Base-by-base conservation (phyloP, 2,329 filamentous ascomycete species). In the Exophiala phaeomuriformis region DNA sequence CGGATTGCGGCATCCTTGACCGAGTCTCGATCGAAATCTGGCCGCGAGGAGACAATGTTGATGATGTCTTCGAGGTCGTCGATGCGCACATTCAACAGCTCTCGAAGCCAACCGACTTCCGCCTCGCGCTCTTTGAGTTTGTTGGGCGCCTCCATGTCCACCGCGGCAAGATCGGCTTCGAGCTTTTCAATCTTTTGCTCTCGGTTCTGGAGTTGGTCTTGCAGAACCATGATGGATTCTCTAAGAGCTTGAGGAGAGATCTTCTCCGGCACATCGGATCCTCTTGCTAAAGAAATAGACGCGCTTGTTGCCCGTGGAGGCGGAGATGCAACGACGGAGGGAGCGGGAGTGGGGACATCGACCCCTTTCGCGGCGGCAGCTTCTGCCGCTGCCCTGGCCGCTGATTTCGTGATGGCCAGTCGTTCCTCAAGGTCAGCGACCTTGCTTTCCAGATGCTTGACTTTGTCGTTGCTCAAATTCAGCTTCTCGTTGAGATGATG, bases 1-100 rank as follows among this genome's bases (percentile, higher is more conserved):
- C 93, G 85, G 63, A 97, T 97, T 35, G 89, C 88, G 4, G 90
- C 90, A 67, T 97, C 90, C 64, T 87, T 88, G 59, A 96, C 86
- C 4, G 81, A 79, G 58, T 89, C 82, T 53, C 82, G 81, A 68
- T 97, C 85, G 67, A 88, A 93, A 29, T 78, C 75, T 3, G 90
- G 84, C 58, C 83, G 78, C 2, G 85, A 84, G 30, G 97, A 19
- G 19, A 19, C 77, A 4, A 86, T 84, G 47, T 79, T 79, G 66
- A 97, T 91, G 56, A 98, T 88, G 67, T 98, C 93, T 62, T 91
- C 86, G 3, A 98, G 78, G 68, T 98, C 94, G 49, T 91, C 86
- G 64, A 93, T 84, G 52, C 93, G 84, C 19, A 97, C 90, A 32
- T 86, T 87, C 29, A 98, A 82, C 37, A 98, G 81, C 70, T 98